Evolutionary conservation across 192 early-diverging fungal species (phyloP).

Genomic region (Umbelopsis isabellina): DNA sequence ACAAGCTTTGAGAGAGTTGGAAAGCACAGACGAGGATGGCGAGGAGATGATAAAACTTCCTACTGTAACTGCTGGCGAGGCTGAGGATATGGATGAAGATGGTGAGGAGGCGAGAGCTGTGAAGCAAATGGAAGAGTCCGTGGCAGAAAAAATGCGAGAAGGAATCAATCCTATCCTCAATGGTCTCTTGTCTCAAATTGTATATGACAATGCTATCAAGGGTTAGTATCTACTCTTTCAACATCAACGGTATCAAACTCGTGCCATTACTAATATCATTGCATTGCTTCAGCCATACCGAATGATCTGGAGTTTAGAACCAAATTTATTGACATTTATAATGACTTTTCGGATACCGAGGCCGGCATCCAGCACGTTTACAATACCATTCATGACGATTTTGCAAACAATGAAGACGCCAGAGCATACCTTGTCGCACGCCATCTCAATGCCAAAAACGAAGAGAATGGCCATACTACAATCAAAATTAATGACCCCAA

Average conservation of each 20-base stretch:
- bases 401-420: slow-evolving; percentile 56
- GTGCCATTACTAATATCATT: background rate
- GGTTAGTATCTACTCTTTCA: slow-evolving; percentile 36
- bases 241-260: background rate
- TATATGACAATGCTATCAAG: slow-evolving; percentile 81
- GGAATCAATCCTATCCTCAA: slow-evolving; percentile 68
- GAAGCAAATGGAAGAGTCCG: slow-evolving; percentile 46
- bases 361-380: slow-evolving; percentile 49
- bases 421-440: slow-evolving; percentile 58
- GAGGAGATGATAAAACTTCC: slow-evolving; percentile 60
- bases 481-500: slow-evolving; percentile 37
- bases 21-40: slow-evolving; percentile 39
- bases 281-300: slow-evolving; percentile 55
- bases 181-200: slow-evolving; percentile 73
- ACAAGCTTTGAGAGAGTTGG: slow-evolving; percentile 40
- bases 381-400: slow-evolving; percentile 61
- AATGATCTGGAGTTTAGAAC: slow-evolving; percentile 74
- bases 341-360: slow-evolving; percentile 55
- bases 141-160: slow-evolving; percentile 54
- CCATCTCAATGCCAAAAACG: slow-evolving; percentile 52
- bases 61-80: slow-evolving; percentile 58
- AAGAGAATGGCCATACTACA: slow-evolving; percentile 51
- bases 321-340: slow-evolving; percentile 68
- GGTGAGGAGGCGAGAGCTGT: slow-evolving; percentile 41
- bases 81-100: slow-evolving; percentile 46